Evolutionary conservation across 2,329 filamentous ascomycete genomes (phyloP).

Genomic region (Amylocarpus encephaloides): DNA sequence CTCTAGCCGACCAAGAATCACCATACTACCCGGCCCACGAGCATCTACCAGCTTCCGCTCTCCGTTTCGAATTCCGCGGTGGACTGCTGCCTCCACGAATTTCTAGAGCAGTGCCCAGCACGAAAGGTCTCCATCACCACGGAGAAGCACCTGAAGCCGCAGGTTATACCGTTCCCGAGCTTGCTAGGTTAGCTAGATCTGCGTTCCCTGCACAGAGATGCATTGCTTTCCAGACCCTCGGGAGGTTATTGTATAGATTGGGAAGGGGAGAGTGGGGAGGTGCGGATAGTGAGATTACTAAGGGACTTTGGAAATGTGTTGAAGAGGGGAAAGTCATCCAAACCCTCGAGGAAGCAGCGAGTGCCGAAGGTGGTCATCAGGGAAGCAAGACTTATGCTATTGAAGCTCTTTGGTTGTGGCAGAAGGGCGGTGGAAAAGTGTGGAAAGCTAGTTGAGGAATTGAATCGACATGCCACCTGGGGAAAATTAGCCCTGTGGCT

Average conservation of each 20-base stretch:
- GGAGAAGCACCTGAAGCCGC: slow-evolving; percentile 87
- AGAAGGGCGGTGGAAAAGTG: slow-evolving; percentile 37
- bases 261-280: slow-evolving; percentile 67
- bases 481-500: too few species aligned
- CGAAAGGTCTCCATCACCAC: slow-evolving; percentile 85
- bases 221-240: slow-evolving; percentile 85
- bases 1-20: slow-evolving; percentile 59
- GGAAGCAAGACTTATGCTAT: slow-evolving; percentile 79
- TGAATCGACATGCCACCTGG: too few species aligned
- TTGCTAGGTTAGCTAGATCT: slow-evolving; percentile 74
- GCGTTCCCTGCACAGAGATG: slow-evolving; percentile 82
- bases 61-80: slow-evolving; percentile 87
- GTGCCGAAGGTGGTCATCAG: slow-evolving; percentile 60
- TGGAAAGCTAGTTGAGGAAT: slow-evolving; percentile 27
- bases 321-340: slow-evolving; percentile 72
- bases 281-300: slow-evolving; percentile 59
- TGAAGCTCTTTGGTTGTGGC: slow-evolving; percentile 77
- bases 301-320: slow-evolving; percentile 76
- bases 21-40: slow-evolving; percentile 76
- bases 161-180: slow-evolving; percentile 85
- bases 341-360: slow-evolving; percentile 69
- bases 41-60: slow-evolving; percentile 64
- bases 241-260: slow-evolving; percentile 75
- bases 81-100: slow-evolving; percentile 70
- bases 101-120: slow-evolving; percentile 67